These are phyloP conservation scores for Thermomucor indicae-seudaticae DNA, from an alignment of 371 early-diverging fungal genomes.

Conservation along the genomic window DNA sequence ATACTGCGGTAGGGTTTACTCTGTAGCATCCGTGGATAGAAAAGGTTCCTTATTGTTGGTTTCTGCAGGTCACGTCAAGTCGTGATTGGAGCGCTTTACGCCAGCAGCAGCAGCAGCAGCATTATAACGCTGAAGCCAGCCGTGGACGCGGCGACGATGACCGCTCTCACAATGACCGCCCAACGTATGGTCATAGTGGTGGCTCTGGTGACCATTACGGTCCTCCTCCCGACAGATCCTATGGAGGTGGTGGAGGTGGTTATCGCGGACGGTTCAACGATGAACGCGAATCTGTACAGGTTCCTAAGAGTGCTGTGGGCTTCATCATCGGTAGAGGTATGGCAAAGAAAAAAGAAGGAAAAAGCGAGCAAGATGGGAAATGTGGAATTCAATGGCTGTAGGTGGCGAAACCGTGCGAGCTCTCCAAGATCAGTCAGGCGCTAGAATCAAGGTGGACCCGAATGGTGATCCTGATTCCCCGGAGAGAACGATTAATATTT, in stretches of 20 bases:
- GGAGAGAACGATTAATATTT: conserved; percentile 35
- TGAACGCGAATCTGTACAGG: conserved; percentile 53
- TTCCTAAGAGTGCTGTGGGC: conserved; percentile 74
- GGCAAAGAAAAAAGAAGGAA: background rate
- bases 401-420: conserved; percentile 87
- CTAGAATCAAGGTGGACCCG: conserved; percentile 74
- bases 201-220: conserved; percentile 5
- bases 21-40: no score
- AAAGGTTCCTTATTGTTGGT: background rate
- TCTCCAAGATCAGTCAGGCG: conserved; percentile 80
- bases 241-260: conserved; percentile 18
- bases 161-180: no score
- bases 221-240: conserved; percentile 6
- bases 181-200: conserved; percentile 9
- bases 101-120: conserved; percentile 16
- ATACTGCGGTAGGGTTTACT: no score
- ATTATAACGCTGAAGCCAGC: no score
- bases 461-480: conserved; percentile 35
- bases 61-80: conserved; percentile 15
- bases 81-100: conserved; percentile 22
- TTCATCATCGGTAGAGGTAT: conserved; percentile 75
- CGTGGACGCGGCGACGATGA: background rate
- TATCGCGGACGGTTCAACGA: conserved; percentile 28
- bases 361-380: no score
- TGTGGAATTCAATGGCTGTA: conserved; percentile 3